Evolutionary conservation across 805 yeast species (phyloP).

Genomic region (Yarrowia sp.): DNA sequence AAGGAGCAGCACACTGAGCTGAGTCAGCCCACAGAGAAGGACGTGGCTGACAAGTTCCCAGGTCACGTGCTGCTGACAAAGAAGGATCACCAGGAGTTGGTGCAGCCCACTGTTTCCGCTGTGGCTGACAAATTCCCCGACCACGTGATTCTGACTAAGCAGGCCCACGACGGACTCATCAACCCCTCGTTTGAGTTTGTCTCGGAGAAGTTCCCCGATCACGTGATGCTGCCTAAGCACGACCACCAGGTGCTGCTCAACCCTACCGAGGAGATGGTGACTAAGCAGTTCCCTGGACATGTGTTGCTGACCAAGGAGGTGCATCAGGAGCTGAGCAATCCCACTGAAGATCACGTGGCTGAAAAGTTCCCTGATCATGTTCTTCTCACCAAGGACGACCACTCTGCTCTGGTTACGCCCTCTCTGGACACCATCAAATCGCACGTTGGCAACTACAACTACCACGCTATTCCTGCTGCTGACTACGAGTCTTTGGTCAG

Average conservation of each 20-base stretch:
- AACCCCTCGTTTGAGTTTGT: not conserved
- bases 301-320: not conserved
- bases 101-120: not conserved
- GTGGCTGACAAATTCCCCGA: slow-evolving; percentile 21
- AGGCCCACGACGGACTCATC: slow-evolving; percentile 8
- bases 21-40: not conserved
- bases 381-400: not conserved
- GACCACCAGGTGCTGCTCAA: not conserved
- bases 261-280: not conserved
- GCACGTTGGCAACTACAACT: not conserved
- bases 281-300: not conserved
- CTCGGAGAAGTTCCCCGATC: not conserved
- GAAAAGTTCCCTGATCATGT: not conserved
- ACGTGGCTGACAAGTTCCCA: not conserved
- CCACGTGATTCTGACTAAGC: not conserved
- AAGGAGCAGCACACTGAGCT: not conserved
- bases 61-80: not conserved
- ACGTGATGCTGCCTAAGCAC: not conserved
- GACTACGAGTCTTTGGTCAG: slow-evolving; percentile 3
- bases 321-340: not conserved
- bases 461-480: slow-evolving; percentile 14
- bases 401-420: not conserved
- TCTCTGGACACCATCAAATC: slow-evolving; percentile 1
- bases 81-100: not conserved
- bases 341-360: not conserved